Conservation (phyloP, 139 green algal species). For the Pseudopediastrum boryanum region DNA sequence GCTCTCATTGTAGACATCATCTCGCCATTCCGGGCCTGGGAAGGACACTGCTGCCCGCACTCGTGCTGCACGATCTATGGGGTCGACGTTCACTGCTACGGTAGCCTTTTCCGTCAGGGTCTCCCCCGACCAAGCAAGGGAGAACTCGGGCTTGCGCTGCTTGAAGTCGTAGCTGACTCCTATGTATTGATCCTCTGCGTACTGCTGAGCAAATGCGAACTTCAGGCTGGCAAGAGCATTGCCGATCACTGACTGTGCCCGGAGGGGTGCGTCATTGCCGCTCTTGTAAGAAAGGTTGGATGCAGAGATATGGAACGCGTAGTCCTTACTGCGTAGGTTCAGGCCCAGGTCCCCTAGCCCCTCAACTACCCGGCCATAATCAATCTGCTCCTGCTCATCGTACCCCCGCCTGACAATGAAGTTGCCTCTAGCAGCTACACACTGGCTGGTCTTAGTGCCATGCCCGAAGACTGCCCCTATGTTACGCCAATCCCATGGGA, state of each 20-base stretch:
- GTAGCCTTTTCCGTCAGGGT: slow-evolving; percentile 43
- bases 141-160: slow-evolving; percentile 47
- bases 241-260: slow-evolving; percentile 14
- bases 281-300: slow-evolving; percentile 45
- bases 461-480: slow-evolving; percentile 43
- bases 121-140: slow-evolving; percentile 45
- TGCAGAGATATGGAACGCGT: slow-evolving; percentile 47
- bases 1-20: slow-evolving; percentile 45
- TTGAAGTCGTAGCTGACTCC: slow-evolving; percentile 52
- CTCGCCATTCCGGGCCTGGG: slow-evolving; percentile 46
- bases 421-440: slow-evolving; percentile 39
- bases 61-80: slow-evolving; percentile 42
- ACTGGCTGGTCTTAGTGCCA: slow-evolving; percentile 13
- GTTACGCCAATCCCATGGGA: slow-evolving; percentile 46
- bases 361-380: slow-evolving; percentile 44
- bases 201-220: slow-evolving; percentile 45
- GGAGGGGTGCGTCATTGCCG: slow-evolving; percentile 46
- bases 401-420: slow-evolving; percentile 52
- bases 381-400: slow-evolving; percentile 37
- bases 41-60: slow-evolving; percentile 42
- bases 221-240: slow-evolving; percentile 45
- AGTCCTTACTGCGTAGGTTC: slow-evolving; percentile 30
- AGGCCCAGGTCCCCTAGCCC: slow-evolving; percentile 43
- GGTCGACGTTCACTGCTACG: slow-evolving; percentile 50
- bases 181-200: slow-evolving; percentile 42